These are phyloP conservation scores for Crinitomyces ghanaensis DNA, from an alignment of 805 yeast species.

Conservation along the genomic window DNA sequence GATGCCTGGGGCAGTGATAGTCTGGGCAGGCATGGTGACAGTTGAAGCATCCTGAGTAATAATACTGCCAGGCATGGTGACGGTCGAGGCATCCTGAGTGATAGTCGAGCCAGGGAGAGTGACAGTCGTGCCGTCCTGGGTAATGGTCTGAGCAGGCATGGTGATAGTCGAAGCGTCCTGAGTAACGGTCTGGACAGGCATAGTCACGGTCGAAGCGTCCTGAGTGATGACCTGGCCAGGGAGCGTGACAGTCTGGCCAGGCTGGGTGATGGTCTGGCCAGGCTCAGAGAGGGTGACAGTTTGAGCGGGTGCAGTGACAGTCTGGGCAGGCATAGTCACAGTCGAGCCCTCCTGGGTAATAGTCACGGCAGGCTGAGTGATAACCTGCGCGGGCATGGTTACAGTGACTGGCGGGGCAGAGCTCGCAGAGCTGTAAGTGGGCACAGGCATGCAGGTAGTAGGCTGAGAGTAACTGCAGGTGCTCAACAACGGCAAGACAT, in stretches of 20 bases:
- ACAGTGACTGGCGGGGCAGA: constrained; percentile 4
- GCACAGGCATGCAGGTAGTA: constrained; percentile 5
- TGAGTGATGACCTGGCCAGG: no score
- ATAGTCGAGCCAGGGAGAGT: constrained; percentile 4
- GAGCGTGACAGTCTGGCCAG: no score
- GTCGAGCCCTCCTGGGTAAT: no score
- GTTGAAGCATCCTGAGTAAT: no score
- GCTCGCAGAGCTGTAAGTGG: constrained; percentile 1
- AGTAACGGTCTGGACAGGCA: no score
- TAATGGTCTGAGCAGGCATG: no score
- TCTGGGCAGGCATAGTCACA: neutral
- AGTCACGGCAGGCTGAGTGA: constrained; percentile 1
- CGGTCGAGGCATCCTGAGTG: no score
- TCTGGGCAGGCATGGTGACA: neutral
- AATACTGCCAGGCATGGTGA: no score
- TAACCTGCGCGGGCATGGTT: constrained; percentile 1
- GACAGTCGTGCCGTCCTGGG: no score
- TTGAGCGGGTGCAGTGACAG: constrained; percentile 1
- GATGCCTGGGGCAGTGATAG: neutral
- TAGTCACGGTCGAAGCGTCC: no score
- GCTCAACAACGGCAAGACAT: constrained; percentile 11
- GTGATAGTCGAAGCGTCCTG: no score
- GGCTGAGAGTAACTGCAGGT: constrained; percentile 11
- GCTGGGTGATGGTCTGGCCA: no score
- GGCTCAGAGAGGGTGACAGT: constrained; percentile 1